Evolutionary conservation across 2,329 filamentous ascomycete genomes (phyloP).

Genomic region (Pseudocercospora vitis): DNA sequence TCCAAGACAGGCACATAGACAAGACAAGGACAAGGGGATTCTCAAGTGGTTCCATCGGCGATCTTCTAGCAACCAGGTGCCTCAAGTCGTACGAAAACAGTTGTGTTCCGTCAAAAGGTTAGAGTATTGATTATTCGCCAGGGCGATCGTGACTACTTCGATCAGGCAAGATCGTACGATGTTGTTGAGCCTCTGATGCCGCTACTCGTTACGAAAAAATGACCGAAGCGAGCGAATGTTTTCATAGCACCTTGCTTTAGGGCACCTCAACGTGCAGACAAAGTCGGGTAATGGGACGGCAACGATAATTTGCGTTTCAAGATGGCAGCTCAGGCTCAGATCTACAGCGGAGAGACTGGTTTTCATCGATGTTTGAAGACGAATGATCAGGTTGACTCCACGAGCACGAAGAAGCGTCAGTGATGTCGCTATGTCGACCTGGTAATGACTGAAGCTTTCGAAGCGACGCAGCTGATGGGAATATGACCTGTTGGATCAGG

Average conservation of each 20-base stretch:
- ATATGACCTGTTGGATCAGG: too few species aligned
- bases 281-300: too few species aligned
- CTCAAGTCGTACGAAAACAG: conserved; percentile 16
- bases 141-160: conserved; percentile 16
- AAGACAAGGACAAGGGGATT: conserved; percentile 2
- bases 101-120: not conserved
- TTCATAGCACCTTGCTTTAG: conserved; percentile 9
- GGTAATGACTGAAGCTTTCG: too few species aligned
- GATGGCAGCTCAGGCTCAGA: too few species aligned
- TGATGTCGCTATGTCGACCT: too few species aligned
- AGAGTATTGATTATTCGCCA: not conserved
- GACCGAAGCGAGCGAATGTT: conserved; percentile 1
- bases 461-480: too few species aligned
- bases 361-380: too few species aligned
- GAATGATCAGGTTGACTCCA: too few species aligned
- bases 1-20: conserved; percentile 1
- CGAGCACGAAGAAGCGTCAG: too few species aligned
- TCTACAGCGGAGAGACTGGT: too few species aligned
- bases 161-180: conserved; percentile 15
- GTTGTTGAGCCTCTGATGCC: conserved; percentile 16
- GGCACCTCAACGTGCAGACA: conserved; percentile 4
- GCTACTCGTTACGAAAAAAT: conserved; percentile 8
- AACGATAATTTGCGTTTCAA: too few species aligned
- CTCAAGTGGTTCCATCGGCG: conserved; percentile 17
- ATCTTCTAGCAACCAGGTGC: conserved; percentile 18